Conservation (phyloP, 371 early-diverging fungal species). For the Basidiobolus meristosporus region DNA sequence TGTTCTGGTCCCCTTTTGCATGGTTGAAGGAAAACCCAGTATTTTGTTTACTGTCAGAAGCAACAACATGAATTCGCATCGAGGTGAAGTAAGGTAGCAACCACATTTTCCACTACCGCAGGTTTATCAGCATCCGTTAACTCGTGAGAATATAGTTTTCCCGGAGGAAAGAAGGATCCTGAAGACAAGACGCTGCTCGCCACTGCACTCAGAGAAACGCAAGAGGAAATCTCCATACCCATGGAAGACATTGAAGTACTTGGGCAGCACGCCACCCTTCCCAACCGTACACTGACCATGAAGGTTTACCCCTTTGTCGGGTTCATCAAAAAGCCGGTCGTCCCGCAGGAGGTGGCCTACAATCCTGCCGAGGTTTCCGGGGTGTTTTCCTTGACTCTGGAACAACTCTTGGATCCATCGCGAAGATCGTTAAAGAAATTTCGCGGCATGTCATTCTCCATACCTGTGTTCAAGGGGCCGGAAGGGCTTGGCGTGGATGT, state of each 20-base stretch:
- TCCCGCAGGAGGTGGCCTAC: conserved; percentile 5
- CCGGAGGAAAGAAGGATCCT: conserved; percentile 54
- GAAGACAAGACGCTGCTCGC: conserved; percentile 24
- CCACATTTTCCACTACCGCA: neutral
- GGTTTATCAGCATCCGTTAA: neutral
- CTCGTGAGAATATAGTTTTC: conserved; percentile 25
- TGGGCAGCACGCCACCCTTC: conserved; percentile 40
- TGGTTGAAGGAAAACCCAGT: conserved; percentile 32
- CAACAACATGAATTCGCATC: conserved; percentile 42
- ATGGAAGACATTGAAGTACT: conserved; percentile 28
- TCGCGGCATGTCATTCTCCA: conserved; percentile 23
- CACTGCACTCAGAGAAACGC: conserved; percentile 68
- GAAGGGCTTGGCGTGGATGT: conserved; percentile 23
- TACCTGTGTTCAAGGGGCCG: conserved; percentile 43
- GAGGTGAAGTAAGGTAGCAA: conserved; percentile 52
- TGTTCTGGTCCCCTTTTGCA: conserved; percentile 32
- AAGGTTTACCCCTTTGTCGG: conserved; percentile 62
- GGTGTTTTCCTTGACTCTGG: conserved; percentile 47
- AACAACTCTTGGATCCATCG: conserved; percentile 28
- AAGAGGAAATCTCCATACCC: conserved; percentile 59
- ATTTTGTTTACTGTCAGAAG: conserved; percentile 70
- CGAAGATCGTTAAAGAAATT: conserved; percentile 21
- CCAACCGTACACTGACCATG: conserved; percentile 35
- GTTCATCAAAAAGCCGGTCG: conserved; percentile 18
- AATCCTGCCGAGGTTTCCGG: conserved; percentile 50